phyloP scores from a whole-genome alignment of 805 yeast genomes.

The Ogataea trehalophila region DNA sequence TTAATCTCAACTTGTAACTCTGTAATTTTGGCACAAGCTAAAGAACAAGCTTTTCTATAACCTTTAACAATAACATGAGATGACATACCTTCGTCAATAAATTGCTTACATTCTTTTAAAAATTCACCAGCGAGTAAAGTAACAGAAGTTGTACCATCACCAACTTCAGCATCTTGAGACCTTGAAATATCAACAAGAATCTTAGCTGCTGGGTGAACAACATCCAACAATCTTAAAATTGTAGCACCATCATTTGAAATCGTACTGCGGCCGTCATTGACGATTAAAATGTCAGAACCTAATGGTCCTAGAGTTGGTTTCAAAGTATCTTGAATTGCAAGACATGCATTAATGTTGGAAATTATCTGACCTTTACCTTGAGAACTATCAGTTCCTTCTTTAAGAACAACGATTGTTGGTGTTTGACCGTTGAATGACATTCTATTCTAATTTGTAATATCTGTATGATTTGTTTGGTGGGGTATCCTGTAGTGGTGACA shows the following conservation, averaged over 20 bases:
- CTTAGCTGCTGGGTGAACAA: conserved; percentile 98
- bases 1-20: conserved; percentile 71
- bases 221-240: conserved; percentile 82
- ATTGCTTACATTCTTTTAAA: conserved; percentile 81
- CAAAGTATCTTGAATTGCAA: conserved; percentile 94
- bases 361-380: conserved; percentile 96
- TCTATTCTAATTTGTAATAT: not conserved
- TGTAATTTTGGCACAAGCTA: conserved; percentile 67
- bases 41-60: conserved; percentile 71
- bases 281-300: conserved; percentile 93
- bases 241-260: conserved; percentile 99
- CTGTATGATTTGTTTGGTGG: not conserved
- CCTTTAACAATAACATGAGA: conserved; percentile 88
- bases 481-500: too few relatives aligned
- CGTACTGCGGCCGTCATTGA: conserved; percentile 81
- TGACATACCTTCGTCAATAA: conserved; percentile 94
- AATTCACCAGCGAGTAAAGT: conserved; percentile 93
- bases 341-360: conserved; percentile 92
- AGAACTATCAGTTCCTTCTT: conserved; percentile 96
- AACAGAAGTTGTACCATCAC: conserved; percentile 97
- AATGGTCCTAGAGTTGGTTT: conserved; percentile 95
- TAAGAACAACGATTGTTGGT: conserved; percentile 96
- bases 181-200: conserved; percentile 90
- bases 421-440: conserved; percentile 93
- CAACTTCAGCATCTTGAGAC: conserved; percentile 97